Percentiles rank a stretch among this genome's conserved stretches.
Conservation (phyloP, 768 basidiomycete genomes). For the Leccinum truebloodii region DNA sequence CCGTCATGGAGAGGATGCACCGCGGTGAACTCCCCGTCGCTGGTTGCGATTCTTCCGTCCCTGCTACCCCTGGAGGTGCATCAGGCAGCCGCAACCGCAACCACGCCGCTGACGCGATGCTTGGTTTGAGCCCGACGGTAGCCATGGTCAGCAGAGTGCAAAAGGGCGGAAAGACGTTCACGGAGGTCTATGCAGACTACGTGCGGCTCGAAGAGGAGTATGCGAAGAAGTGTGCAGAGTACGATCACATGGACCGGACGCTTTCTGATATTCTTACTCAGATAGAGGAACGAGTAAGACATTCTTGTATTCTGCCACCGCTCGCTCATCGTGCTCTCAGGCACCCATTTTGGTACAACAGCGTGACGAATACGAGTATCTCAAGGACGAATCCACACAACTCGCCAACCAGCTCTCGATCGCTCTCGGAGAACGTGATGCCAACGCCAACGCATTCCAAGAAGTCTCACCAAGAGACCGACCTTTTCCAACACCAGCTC, state of each 20-base stretch:
- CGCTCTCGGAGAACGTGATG: no score
- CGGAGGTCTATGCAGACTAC: constrained; percentile 91
- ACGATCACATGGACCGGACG: constrained; percentile 54
- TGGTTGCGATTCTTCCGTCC: constrained; percentile 39
- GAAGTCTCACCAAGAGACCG: no score
- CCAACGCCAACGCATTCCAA: no score
- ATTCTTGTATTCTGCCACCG: background rate
- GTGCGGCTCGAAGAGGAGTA: constrained; percentile 18
- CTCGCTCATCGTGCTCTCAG: no score
- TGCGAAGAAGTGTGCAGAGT: constrained; percentile 56
- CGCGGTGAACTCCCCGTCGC: constrained; percentile 69
- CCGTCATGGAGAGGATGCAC: constrained; percentile 69
- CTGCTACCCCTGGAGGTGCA: constrained; percentile 45
- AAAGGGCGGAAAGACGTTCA: constrained; percentile 85
- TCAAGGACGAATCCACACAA: no score
- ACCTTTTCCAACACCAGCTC: no score
- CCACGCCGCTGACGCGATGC: constrained; percentile 50
- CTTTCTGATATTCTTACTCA: constrained; percentile 73
- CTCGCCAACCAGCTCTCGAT: no score
- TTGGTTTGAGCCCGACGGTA: constrained; percentile 75
- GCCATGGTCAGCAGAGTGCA: constrained; percentile 79
- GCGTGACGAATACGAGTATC: constrained; percentile 77
- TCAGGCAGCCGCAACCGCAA: constrained; percentile 37
- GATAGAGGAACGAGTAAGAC: constrained; percentile 80
- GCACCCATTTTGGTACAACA: constrained; percentile 68